These are phyloP conservation scores for Henckelia pumila DNA, from an alignment of 257 asterid genomes.

Conservation along the genomic window DNA sequence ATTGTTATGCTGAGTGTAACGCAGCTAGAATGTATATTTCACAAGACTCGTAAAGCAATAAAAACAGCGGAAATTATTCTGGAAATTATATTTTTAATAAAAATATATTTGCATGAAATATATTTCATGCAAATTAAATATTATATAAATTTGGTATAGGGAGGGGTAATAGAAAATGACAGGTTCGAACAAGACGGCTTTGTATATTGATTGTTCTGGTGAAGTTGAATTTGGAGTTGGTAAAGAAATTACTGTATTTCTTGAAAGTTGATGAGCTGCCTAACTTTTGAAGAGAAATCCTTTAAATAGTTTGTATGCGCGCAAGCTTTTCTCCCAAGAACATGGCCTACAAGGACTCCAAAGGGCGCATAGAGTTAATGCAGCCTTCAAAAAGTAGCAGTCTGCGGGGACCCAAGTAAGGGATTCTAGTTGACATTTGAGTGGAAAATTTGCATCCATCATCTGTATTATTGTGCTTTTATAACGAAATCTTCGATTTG, in stretches of 20 bases:
- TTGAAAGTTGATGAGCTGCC: not conserved
- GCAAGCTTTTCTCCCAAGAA: not conserved
- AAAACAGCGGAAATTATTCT: too few species aligned
- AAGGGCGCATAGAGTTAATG: slow-evolving; percentile 8
- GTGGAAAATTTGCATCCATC: not conserved
- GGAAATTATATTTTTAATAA: too few species aligned
- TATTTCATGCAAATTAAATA: too few species aligned
- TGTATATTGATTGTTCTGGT: too few species aligned
- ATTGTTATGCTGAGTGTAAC: too few species aligned
- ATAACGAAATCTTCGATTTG: not conserved
- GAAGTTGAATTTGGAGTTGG: not conserved
- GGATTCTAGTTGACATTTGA: not conserved
- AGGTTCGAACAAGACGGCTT: too few species aligned
- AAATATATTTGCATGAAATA: too few species aligned
- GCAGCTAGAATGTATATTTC: too few species aligned
- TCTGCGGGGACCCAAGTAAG: slow-evolving; percentile 13
- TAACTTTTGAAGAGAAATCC: not conserved
- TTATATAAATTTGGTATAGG: too few species aligned
- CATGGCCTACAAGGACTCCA: slow-evolving; percentile 17
- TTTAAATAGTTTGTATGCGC: not conserved
- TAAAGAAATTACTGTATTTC: not conserved
- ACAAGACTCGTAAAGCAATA: too few species aligned
- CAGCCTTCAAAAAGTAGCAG: slow-evolving; percentile 19
- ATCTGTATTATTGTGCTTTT: slow-evolving; percentile 4
- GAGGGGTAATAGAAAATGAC: too few species aligned